Evolutionary conservation across 352 stramenopile species (phyloP).

Genomic region (Phytopythium chamaehyphon): DNA sequence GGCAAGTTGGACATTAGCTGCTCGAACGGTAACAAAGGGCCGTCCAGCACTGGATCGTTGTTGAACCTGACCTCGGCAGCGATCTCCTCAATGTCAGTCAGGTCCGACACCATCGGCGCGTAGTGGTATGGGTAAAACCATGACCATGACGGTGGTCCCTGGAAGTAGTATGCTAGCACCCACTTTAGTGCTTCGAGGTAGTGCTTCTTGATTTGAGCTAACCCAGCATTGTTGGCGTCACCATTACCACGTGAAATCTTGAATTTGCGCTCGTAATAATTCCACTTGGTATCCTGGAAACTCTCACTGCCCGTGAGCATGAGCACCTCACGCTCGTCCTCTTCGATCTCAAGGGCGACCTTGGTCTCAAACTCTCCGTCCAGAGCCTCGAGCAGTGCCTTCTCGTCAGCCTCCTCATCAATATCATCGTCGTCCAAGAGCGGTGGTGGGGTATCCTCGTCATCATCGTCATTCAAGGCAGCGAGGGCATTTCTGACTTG

Average conservation of each 20-base stretch:
- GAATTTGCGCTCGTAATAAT: slow-evolving; percentile 85
- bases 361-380: slow-evolving; percentile 50
- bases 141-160: slow-evolving; percentile 95
- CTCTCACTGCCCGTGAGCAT: slow-evolving; percentile 55
- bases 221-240: slow-evolving; percentile 43
- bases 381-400: slow-evolving; percentile 52
- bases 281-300: slow-evolving; percentile 84
- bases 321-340: slow-evolving; percentile 45
- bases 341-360: slow-evolving; percentile 31
- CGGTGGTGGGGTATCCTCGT: slow-evolving; percentile 28
- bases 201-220: slow-evolving; percentile 61
- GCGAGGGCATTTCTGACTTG: slow-evolving; percentile 44
- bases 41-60: slow-evolving; percentile 42
- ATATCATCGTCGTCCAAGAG: slow-evolving; percentile 38
- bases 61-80: slow-evolving; percentile 81
- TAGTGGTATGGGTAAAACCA: slow-evolving; percentile 99
- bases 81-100: slow-evolving; percentile 87
- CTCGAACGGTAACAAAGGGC: slow-evolving; percentile 95
- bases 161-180: slow-evolving; percentile 82
- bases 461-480: slow-evolving; percentile 33
- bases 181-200: slow-evolving; percentile 83
- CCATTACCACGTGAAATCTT: slow-evolving; percentile 53
- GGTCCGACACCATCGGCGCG: slow-evolving; percentile 97
- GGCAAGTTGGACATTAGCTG: slow-evolving; percentile 98
- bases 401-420: slow-evolving; percentile 51